These are phyloP conservation scores for Neofusicoccum sp. DNA, from an alignment of 2,329 filamentous ascomycete species.

Conservation along the genomic window DNA sequence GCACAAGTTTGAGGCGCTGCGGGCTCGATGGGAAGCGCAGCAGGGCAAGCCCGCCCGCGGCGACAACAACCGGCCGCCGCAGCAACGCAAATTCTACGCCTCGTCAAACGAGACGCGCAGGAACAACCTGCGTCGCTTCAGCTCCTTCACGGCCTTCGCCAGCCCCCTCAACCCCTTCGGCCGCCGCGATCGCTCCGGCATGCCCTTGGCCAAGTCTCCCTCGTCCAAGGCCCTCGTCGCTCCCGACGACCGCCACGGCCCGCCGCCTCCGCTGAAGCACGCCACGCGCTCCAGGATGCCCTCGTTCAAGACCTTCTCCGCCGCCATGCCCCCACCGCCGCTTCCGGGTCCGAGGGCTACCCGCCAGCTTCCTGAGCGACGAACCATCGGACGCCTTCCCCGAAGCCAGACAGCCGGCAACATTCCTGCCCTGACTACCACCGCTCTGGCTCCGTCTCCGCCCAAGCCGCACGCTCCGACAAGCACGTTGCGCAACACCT, in stretches of 20 bases:
- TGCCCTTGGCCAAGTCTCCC: conserved; percentile 5
- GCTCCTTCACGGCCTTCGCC: conserved; percentile 7
- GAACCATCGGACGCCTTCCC: background rate
- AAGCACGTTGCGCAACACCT: background rate
- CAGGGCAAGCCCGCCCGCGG: background rate
- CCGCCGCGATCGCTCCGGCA: conserved; percentile 5
- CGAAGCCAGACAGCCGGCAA: conserved; percentile 11
- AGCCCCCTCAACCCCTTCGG: conserved; percentile 13
- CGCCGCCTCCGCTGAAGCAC: background rate
- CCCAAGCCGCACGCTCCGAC: background rate
- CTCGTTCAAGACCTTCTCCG: background rate
- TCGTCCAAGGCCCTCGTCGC: conserved; percentile 1
- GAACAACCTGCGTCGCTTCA: conserved; percentile 12
- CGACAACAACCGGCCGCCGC: background rate
- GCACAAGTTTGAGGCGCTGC: background rate
- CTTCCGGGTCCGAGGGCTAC: background rate
- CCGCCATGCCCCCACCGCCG: background rate
- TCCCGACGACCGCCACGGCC: background rate
- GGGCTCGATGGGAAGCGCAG: conserved; percentile 11
- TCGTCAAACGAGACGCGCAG: conserved; percentile 2
- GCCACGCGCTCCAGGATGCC: background rate
- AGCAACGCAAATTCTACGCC: background rate
- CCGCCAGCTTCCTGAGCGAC: background rate
- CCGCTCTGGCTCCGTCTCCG: background rate
- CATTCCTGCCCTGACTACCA: background rate